Base-by-base conservation (phyloP, 179 eudicot species). In the Nepenthes alata region DNA sequence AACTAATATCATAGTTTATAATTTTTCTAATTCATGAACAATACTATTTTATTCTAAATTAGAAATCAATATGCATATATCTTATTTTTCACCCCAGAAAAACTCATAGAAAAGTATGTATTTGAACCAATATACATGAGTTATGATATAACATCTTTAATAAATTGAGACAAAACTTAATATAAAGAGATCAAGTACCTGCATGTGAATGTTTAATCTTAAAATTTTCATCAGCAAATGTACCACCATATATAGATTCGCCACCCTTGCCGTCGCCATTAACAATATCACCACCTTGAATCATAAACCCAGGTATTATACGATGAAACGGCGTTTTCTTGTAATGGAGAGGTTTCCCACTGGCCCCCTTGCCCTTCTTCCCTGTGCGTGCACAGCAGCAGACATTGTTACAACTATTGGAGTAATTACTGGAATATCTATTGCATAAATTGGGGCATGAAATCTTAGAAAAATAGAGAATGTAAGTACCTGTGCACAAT, bases 271-370 rank as follows among this genome's bases (percentile, higher is more conserved):
- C 98, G 62, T 93, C 84, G 35, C 93, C 87, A 67, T 66, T 67
- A 55, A 75, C 78, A 63, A 81, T 93, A 77, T 93, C 98, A 60
- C 98, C 98, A 5, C 98, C 98, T 78, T 93, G 98, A 67, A 86
- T 82, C 98, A 93, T 89, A 77, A 93, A 93, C 62, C 98, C 98
- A 0, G 98, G 95, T 64, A 93, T 93, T 70, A 93, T 82, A 53
- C 98, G 96, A 79, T 93, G 98, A 66, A 93, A 81, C 55, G 95
- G 93, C 6, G 88, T 93, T 62, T 91, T 87, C 70, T 89, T 89
- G 55, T 86, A 89, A 70, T 81, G 96, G n/a, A 89, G 81, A 59
- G 84, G 67, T 73, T 78, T 85, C n/a, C 96, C 96, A 52, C 67
- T 74, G 39, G 57, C 59, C 65, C 88, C 80, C 56, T 67, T 70